Evolutionary conservation across 139 green algal genomes (phyloP).

Genomic region (Chlorella sp.): DNA sequence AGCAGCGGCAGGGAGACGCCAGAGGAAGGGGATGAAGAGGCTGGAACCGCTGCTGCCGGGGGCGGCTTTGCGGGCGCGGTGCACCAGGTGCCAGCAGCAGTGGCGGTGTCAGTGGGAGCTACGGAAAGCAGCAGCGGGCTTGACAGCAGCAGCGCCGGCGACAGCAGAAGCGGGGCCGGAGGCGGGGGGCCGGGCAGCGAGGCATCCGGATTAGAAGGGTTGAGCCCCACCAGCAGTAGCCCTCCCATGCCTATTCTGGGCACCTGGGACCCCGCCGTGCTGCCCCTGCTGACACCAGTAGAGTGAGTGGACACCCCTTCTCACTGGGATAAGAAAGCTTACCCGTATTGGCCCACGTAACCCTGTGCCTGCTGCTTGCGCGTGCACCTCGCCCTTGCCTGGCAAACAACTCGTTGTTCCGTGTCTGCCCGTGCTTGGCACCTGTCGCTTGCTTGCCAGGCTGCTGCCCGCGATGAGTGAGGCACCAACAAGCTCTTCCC

Average conservation of each 20-base stretch:
- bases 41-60: neutral
- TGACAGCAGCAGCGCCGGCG: too few relatives aligned
- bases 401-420: too few relatives aligned
- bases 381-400: too few relatives aligned
- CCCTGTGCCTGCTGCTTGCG: too few relatives aligned
- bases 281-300: conserved; percentile 22
- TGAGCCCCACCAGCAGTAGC: neutral
- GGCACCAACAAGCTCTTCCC: neutral
- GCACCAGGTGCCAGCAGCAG: neutral
- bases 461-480: too few relatives aligned
- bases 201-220: too few relatives aligned
- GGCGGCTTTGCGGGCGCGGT: neutral
- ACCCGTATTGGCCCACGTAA: too few relatives aligned
- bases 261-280: neutral
- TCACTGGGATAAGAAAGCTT: too few relatives aligned
- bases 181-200: too few relatives aligned
- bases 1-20: neutral
- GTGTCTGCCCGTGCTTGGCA: too few relatives aligned
- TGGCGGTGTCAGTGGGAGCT: neutral
- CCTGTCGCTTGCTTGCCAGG: neutral
- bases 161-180: too few relatives aligned
- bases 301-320: neutral
- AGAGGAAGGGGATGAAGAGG: too few relatives aligned
- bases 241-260: neutral
- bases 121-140: neutral